These are phyloP conservation scores for Myrmaecium sp. DNA, from an alignment of 2,329 filamentous ascomycete species.

Conservation along the genomic window DNA sequence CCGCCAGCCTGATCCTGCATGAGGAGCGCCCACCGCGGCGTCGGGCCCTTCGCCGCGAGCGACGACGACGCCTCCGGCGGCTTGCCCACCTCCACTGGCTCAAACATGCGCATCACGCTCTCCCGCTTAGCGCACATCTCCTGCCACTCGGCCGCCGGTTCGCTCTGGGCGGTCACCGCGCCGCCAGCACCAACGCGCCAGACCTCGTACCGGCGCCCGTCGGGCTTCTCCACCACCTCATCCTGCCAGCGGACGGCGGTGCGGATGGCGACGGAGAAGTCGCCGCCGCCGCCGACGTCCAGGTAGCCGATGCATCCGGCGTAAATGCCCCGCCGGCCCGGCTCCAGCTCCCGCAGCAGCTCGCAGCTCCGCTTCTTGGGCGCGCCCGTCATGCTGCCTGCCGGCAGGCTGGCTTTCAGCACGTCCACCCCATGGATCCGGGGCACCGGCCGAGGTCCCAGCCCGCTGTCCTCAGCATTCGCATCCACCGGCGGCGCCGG, in stretches of 20 bases:
- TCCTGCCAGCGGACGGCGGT: constrained; percentile 61
- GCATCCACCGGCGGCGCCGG: background rate
- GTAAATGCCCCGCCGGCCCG: constrained; percentile 59
- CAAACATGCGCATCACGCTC: constrained; percentile 15
- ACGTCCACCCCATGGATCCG: constrained; percentile 50
- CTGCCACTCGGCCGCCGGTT: constrained; percentile 62
- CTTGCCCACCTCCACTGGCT: constrained; percentile 1
- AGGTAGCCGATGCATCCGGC: constrained; percentile 82
- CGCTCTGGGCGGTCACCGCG: constrained; percentile 74
- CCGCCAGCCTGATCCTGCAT: too few species aligned
- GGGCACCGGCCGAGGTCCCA: background rate
- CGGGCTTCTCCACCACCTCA: constrained; percentile 21
- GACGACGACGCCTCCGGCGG: too few species aligned
- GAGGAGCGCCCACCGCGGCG: too few species aligned
- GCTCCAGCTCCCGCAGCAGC: constrained; percentile 55
- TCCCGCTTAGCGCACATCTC: constrained; percentile 51
- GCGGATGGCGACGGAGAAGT: constrained; percentile 84
- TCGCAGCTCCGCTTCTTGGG: constrained; percentile 89
- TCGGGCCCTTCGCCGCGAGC: too few species aligned
- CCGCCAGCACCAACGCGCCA: constrained; percentile 86
- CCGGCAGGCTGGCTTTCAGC: constrained; percentile 61
- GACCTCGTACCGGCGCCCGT: constrained; percentile 26
- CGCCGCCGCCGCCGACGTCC: constrained; percentile 67
- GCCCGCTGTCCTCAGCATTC: background rate
- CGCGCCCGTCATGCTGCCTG: constrained; percentile 91